Base-by-base conservation (phyloP, 306 rosid genomes). In the Pachyrhizus erosus region DNA sequence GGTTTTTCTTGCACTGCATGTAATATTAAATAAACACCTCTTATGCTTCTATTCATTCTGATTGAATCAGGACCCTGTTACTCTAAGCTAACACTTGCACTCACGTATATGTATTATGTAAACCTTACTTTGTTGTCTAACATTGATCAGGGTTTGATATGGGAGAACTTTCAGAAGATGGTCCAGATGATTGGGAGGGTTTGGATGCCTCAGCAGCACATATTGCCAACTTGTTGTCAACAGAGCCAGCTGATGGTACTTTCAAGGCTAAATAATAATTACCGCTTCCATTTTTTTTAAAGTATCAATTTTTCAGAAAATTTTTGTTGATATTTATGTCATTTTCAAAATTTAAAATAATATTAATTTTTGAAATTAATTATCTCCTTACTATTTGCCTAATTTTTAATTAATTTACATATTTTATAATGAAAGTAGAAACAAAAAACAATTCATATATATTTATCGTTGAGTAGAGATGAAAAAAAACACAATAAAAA, bases 1-100 rank as follows among this genome's bases (percentile, higher is more conserved):
- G 99, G 99, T 77, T 96, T 93, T 92, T 83, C 92, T 62, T 96
- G 99, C 86, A 92, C 97, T 82, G 99, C 99, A 75, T 96, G 99
- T 96, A 55, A 21, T 55, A 55, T 21, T 21, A 55, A 55, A 87
- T 86, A 43, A 81, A 78, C 37, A 2, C 77, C 66, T 80, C 57
- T 68, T 43, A 1, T 81, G 37, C 7, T 64, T 18, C 68, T 75
- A 66, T 15, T 72, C 68, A n/a, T 58, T 65, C 58, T 73, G 13
- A 43, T 51, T 46, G 45, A 43, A 54, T 55, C 33, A 33, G 20
- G 17, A 79, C 31, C 20, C n/a, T 49, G 43, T 26, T 61, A 68
- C 61, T 9, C 6, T 55, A 21, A 21, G 29, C 64, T 33, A 27
- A 72, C 37, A 33, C 27, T 21, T 70, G 6, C 29, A 52, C 20